Evolutionary conservation across 495 filamentous ascomycete species (phyloP).

Genomic region (Penicillium desertorum): DNA sequence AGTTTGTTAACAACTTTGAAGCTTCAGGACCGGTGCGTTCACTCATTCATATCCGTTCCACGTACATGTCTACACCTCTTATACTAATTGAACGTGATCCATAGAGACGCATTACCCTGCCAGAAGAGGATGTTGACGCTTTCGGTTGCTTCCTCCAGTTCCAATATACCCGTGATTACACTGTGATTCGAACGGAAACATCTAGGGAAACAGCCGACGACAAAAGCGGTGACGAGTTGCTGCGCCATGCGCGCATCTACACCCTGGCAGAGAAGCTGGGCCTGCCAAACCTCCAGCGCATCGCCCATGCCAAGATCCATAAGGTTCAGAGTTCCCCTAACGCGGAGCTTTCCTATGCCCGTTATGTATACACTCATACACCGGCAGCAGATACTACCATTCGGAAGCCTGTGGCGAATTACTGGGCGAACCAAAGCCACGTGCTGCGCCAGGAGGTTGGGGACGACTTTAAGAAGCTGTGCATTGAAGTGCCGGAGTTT

Average conservation of each 20-base stretch:
- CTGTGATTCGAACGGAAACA: conserved; percentile 61
- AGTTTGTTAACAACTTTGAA: conserved; percentile 56
- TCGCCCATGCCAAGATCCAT: conserved; percentile 87
- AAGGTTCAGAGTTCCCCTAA: conserved; percentile 78
- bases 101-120: conserved; percentile 66
- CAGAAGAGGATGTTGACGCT: conserved; percentile 71
- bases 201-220: conserved; percentile 56
- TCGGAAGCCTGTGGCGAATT: conserved; percentile 79
- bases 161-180: conserved; percentile 90
- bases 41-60: not conserved
- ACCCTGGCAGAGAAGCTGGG: conserved; percentile 81
- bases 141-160: conserved; percentile 88
- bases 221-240: conserved; percentile 69
- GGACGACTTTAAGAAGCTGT: conserved; percentile 74
- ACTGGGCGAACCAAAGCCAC: conserved; percentile 83
- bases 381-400: conserved; percentile 65
- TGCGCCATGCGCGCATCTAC: conserved; percentile 85
- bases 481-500: conserved; percentile 87
- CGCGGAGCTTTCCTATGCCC: conserved; percentile 86
- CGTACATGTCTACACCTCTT: too few species aligned
- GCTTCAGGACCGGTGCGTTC: conserved; percentile 36
- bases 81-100: conserved; percentile 7
- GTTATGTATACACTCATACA: conserved; percentile 84
- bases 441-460: conserved; percentile 80
- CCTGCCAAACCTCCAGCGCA: conserved; percentile 67